Conservation (phyloP, 106 monocot species). For the Platanthera zijinensis region DNA sequence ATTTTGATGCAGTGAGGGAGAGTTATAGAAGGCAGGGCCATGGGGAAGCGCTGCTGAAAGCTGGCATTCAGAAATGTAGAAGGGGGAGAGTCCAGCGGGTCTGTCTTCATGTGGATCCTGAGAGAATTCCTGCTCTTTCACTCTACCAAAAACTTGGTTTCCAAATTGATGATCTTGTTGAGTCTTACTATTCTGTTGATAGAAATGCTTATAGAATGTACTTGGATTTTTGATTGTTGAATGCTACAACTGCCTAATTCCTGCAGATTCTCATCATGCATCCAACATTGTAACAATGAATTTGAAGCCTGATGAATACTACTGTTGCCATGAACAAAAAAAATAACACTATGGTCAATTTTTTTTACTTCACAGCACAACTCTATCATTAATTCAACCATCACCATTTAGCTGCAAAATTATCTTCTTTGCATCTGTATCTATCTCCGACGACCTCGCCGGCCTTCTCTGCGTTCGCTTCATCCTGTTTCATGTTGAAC, state of each 20-base stretch:
- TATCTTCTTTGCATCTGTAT: too few relatives aligned
- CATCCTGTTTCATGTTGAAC: too few relatives aligned
- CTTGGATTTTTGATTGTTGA: slow-evolving; percentile 45
- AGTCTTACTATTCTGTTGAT: slow-evolving; percentile 60
- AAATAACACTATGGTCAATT: too few relatives aligned
- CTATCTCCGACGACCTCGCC: too few relatives aligned
- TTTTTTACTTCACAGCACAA: too few relatives aligned
- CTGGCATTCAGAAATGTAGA: slow-evolving; percentile 67
- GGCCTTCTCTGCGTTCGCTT: too few relatives aligned
- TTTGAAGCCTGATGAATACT: too few relatives aligned
- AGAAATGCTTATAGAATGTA: slow-evolving; percentile 91
- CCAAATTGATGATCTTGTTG: slow-evolving; percentile 47
- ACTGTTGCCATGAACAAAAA: too few relatives aligned
- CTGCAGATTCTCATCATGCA: neutral
- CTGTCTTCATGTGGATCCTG: slow-evolving; percentile 82
- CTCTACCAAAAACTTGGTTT: slow-evolving; percentile 73
- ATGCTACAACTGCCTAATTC: neutral
- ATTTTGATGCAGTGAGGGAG: slow-evolving; percentile 58
- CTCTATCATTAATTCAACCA: too few relatives aligned
- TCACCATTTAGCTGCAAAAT: too few relatives aligned
- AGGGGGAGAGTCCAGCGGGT: slow-evolving; percentile 61
- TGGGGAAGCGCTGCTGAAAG: slow-evolving; percentile 62
- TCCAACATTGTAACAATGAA: too few relatives aligned
- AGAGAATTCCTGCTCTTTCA: slow-evolving; percentile 49
- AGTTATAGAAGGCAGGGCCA: slow-evolving; percentile 54